Evolutionary conservation across 257 asterid species (phyloP).

Genomic region (Rauvolfia tetraphylla): DNA sequence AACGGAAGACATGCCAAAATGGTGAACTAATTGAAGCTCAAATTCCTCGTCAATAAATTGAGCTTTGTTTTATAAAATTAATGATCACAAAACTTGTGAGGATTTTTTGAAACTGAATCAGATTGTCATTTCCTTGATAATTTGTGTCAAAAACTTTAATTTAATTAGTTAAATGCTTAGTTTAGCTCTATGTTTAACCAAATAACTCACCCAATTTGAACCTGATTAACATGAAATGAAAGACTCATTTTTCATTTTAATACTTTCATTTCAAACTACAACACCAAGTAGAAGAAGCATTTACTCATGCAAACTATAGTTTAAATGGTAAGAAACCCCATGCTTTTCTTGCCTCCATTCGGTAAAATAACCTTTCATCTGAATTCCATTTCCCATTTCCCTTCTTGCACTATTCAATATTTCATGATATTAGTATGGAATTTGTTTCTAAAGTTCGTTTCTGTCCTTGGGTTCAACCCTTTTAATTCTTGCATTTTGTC

Average conservation of each 20-base stretch:
- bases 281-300: constrained; percentile 44
- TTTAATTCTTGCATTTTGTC: background rate
- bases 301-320: constrained; percentile 55
- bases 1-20: constrained; percentile 12
- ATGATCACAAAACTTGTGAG: constrained; percentile 32
- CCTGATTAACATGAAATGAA: constrained; percentile 31
- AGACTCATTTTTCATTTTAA: constrained; percentile 10
- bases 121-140: constrained; percentile 21
- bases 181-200: constrained; percentile 60
- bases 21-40: constrained; percentile 13
- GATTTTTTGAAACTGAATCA: constrained; percentile 18
- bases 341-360: constrained; percentile 61
- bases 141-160: constrained; percentile 18
- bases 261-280: constrained; percentile 17
- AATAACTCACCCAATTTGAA: constrained; percentile 65
- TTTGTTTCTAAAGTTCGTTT: background rate
- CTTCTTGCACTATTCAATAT: background rate
- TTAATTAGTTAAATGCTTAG: constrained; percentile 25
- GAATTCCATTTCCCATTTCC: constrained; percentile 12
- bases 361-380: constrained; percentile 27
- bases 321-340: constrained; percentile 32
- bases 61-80: constrained; percentile 17
- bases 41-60: background rate
- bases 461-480: background rate
- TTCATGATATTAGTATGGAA: background rate